A percentile compares a stretch with the other conserved stretches of the same genome.
Conservation (phyloP, 441 rosid species). For the Bocquillonia castaneifolia region DNA sequence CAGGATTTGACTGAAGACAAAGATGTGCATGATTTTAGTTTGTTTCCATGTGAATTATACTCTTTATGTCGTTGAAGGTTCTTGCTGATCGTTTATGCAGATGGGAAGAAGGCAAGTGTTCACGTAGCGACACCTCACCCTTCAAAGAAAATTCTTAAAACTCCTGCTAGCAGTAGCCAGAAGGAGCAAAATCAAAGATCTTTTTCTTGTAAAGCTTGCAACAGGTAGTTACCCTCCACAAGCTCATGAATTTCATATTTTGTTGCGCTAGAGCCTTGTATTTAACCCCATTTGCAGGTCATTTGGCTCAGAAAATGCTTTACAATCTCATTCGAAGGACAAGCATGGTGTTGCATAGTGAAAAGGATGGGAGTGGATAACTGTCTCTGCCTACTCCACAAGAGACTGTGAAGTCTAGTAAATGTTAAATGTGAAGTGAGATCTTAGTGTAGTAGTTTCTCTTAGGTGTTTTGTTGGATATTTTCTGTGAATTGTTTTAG, state of each 20-base stretch:
- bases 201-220: conserved; percentile 57
- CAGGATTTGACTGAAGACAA: neutral
- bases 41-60: neutral
- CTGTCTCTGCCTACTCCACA: neutral
- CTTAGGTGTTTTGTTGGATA: neutral
- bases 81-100: conserved; percentile 27
- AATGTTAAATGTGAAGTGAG: neutral
- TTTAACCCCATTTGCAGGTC: conserved; percentile 27
- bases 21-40: neutral
- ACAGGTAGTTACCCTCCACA: conserved; percentile 28
- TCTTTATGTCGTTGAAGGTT: neutral
- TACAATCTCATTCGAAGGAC: conserved; percentile 72
- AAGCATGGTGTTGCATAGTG: conserved; percentile 52
- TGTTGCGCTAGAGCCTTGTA: neutral
- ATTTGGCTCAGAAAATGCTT: conserved; percentile 60
- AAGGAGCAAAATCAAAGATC: conserved; percentile 42
- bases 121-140: conserved; percentile 81
- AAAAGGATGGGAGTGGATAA: neutral
- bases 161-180: conserved; percentile 33
- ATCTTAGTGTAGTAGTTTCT: neutral
- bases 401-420: conserved; percentile 3
- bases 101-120: conserved; percentile 42
- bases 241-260: neutral
- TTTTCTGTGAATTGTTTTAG: neutral
- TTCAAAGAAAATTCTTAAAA: conserved; percentile 48